Evolutionary conservation across 352 stramenopile species (phyloP), one percentile per base, ranked within the genome.

Genomic region (Phytopythium aichiense): DNA sequence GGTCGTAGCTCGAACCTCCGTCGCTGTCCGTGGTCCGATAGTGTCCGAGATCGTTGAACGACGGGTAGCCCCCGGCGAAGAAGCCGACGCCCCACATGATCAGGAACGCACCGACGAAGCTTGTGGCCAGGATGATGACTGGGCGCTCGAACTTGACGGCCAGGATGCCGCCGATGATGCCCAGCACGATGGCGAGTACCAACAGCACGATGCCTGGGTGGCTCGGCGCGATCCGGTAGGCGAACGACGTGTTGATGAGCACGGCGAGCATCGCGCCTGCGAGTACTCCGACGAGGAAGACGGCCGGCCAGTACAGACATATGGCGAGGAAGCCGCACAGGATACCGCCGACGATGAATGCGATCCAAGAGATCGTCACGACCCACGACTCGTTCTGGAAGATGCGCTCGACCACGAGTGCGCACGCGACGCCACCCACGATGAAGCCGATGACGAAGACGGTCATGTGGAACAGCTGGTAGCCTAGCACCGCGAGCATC

Each of bases 61-160:
- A 86, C 16, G 79, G 79, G 68, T 86, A 89, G 55, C 65, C 64
- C 43, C 79, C 77, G 1, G 72, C 75, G 65, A 84, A 89, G 56
- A 84, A 84, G 28, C 79, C 79, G 28, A 87, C 50, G 23, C 76
- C 77, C 48, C 73, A 78, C 13, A 84, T 56, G 33, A 81, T 64
- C 18, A 77, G 65, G 35, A 69, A 69, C 4, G 79, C 64, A 7
- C 79, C 79, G 8, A 77, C 70, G 25, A 87, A 87, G 16, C 66
- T 71, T 5, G 79, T 89, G 16, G 76, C 73, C 30, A 86, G 55
- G 42, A 89, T 77, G 0, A 89, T 60, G 31, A 85, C 72, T 11
- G 77, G 73, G 12, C 77, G 77, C 60, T 89, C 79, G 18, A 87
- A 37, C 62, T 79, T 81, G 48, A 75, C 61, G 15, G 79, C 72